Evolutionary conservation across 2,329 filamentous ascomycete genomes (phyloP), one percentile per base, ranked within the genome.

Genomic region (Ustulina deusta): DNA sequence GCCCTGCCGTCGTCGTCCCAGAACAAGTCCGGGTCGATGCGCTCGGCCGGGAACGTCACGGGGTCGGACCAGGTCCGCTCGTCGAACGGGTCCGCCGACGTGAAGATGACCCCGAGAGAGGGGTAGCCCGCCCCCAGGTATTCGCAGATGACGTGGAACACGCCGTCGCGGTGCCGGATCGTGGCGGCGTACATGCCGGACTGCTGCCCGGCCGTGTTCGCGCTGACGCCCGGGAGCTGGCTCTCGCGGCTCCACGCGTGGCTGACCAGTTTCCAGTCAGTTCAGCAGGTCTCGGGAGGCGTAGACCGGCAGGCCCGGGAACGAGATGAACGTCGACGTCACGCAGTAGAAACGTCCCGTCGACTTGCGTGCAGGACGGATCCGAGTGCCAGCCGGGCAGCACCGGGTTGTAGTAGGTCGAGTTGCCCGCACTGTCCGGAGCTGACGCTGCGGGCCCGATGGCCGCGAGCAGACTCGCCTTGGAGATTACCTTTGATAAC

Each of bases 281-380:
- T 83, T 81, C 17, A 79, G 70, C 20, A 88, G 73, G 71, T 87
- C 84, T 61, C 79, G 81, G n/a, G 82, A 85, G 1, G 84, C 83
- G 71, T 87, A 83, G 22, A 88, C 81, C 0, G 85, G 85, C 5
- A 87, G 76, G 0, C 85, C 85, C 0, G 85, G 85, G 69, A 86
- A 87, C 0, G 80, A 78, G 61, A 83, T 82, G 70, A 87, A 88
- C 1, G 83, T 85, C 0, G 85, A 86, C 0, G 83, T 83, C 2
- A 81, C 83, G 69, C 83, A 86, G 74, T 84, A 86, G 72, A 85
- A n/a, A 86, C 5, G 80, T 83, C n/a, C 81, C 79, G 38, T 82
- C 73, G 10, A 74, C 70, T 17, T 82, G 71, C 75, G 9, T 74
- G 71, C 22, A 83, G 74, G 56, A 80, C 0, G 84, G 84, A 71